Conservation (phyloP, 1,284 basidiomycete species). For the Austropuccinia psidii region DNA sequence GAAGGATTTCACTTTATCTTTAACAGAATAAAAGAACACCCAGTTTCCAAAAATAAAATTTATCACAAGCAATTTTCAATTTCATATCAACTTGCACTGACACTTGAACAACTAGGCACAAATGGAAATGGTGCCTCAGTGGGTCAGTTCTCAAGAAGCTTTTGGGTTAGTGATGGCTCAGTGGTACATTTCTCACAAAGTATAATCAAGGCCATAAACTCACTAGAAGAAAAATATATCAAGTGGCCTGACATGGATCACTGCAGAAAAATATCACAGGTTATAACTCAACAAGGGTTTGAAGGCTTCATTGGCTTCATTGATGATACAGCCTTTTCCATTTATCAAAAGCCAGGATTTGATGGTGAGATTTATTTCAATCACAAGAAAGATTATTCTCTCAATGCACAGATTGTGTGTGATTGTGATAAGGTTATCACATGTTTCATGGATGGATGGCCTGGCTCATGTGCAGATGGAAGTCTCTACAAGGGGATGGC, state of each 20-base stretch:
- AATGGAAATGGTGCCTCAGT: constrained; percentile 15
- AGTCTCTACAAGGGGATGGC: not conserved
- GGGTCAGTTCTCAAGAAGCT: not conserved
- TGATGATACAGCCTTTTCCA: not conserved
- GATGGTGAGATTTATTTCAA: constrained; percentile 13
- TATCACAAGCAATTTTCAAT: not conserved
- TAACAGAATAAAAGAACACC: not conserved
- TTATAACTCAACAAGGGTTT: constrained; percentile 2
- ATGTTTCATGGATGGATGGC: constrained; percentile 6
- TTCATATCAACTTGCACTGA: not conserved
- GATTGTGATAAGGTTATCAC: constrained; percentile 22
- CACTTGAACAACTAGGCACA: not conserved
- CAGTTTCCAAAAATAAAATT: not conserved
- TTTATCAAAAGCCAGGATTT: not conserved
- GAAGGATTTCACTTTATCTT: not conserved
- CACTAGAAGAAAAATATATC: not conserved
- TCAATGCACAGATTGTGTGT: constrained; percentile 13
- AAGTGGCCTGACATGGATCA: not conserved
- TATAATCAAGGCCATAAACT: not conserved
- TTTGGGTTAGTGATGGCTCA: not conserved
- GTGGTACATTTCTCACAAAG: not conserved
- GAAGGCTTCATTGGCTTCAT: not conserved
- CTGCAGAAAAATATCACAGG: not conserved
- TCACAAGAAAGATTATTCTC: constrained; percentile 1
- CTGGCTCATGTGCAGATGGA: constrained; percentile 2